Evolutionary conservation across 805 yeast genomes (phyloP).

Genomic region (Saturnispora kantuleensis): DNA sequence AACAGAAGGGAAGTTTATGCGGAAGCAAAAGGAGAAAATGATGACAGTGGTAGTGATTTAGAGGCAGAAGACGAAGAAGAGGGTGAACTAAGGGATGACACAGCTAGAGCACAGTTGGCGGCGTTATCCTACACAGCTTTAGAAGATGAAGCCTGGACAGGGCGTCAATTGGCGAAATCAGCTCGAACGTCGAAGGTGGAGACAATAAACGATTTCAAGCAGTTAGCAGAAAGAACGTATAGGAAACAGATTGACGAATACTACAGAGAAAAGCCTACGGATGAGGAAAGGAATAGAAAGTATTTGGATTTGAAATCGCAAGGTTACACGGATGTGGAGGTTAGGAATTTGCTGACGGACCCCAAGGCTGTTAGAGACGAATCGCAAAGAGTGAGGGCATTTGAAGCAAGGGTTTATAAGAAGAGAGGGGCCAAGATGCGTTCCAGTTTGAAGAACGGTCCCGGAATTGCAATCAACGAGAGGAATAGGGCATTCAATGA

Average conservation of each 20-base stretch:
- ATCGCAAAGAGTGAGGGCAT: constrained; percentile 26
- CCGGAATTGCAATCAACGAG: constrained; percentile 46
- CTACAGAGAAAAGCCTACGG: constrained; percentile 2
- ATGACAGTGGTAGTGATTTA: background rate
- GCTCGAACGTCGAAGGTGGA: constrained; percentile 28
- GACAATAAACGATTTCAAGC: constrained; percentile 34
- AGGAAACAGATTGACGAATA: constrained; percentile 38
- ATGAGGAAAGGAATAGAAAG: constrained; percentile 27
- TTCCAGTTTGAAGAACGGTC: constrained; percentile 24
- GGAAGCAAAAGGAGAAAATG: constrained; percentile 8
- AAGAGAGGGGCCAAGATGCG: constrained; percentile 25
- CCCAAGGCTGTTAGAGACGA: constrained; percentile 25
- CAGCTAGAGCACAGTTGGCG: constrained; percentile 26
- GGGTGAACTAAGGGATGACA: background rate
- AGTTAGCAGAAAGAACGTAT: constrained; percentile 54
- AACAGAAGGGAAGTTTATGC: constrained; percentile 11
- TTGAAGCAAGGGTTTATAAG: constrained; percentile 28
- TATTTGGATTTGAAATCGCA: constrained; percentile 15
- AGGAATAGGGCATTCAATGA: constrained; percentile 67
- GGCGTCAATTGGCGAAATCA: background rate
- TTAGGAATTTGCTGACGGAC: constrained; percentile 27
- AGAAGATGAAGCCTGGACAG: constrained; percentile 51
- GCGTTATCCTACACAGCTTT: constrained; percentile 45
- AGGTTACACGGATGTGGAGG: constrained; percentile 20
- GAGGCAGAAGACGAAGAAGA: background rate